Base-by-base conservation (phyloP, 768 basidiomycete species). In the Russula compacta region DNA sequence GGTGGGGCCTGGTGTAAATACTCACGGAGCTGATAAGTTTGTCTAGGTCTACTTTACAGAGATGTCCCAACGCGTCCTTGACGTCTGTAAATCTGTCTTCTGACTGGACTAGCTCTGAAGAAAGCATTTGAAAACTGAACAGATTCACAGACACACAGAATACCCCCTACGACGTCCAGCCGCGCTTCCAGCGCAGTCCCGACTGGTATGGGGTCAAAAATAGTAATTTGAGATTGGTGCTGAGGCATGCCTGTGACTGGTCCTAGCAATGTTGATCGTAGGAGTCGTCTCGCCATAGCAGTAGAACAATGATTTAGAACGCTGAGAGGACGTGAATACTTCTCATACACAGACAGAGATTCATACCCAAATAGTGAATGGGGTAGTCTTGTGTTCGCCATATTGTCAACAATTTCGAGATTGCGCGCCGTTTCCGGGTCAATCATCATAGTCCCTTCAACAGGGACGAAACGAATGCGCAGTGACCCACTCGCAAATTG, bases 361-460 rank as follows among this genome's bases (percentile, higher is more conserved):
- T 65, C 75, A 49, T 69, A 91, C 93, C 90, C 86, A 73, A 89
- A 89, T 0, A 97, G 75, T 0, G 90, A 91, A 71, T 91, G 84
- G 1, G 76, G 69, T 0, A 84, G 86, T 70, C 83, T 90, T 66
- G 81, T 84, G 49, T 74, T 75, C 5, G 83, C 70, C 68, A 84
- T 79, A 69, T 95, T 98, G 9, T 78, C 82, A 15, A 95, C 87
- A 2, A 99, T 78, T 69, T 99, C 97, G 6, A 99, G 79, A 70
- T 95, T 94, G 44, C 82, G 81, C 3, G 85, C 90, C 0, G 89
- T 93, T 63, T 94, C 94, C 0, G 85, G 80, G 69, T 98, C 97
- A 64, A 99, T 88, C 80, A 97, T 81, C 88, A 98, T 90, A 0
- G 92, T 95, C 0, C 95, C 95, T 70, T 95, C 90, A 0, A 89